Base-by-base conservation (phyloP, 345 rosid species). In the Euphorbia pulcherrima region DNA sequence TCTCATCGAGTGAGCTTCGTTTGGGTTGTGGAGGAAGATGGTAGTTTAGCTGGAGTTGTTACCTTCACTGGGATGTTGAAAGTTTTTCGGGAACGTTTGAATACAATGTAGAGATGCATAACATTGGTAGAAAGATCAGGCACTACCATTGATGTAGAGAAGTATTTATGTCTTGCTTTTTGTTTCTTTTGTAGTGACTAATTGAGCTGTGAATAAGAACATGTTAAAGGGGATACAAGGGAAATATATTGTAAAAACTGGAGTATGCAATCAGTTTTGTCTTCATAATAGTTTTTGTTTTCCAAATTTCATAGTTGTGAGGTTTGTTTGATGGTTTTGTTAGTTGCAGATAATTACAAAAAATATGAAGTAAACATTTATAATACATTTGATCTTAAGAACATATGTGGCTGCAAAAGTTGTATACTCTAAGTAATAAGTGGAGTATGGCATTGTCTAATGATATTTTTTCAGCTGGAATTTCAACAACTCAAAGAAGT, bases 21-120 rank as follows among this genome's bases (percentile, higher is more conserved):
- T 35, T 87, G 92, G 92, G 92, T 85, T 63, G 80, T 83, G 2
- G 83, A 85, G 53, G 83, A 75, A 21, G 85, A 85, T 21, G 73
- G 83, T 2, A 67, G 78, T 33, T 64, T 87, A 47, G 72, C 62
- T 0, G 92, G 92, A 12, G 71, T 83, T 23, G 88, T 85, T 59
- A 85, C 83, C 50, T 83, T 81, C 47, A 30, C 77, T 0, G 84
- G 85, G 65, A 79, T 87, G 77, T 18, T 85, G 62, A 68, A 79
- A 62, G 84, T 85, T 62, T 80, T 87, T 72, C 80, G 76, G 58
- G 83, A 82, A 47, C 82, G 74, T 46, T 48, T 81, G 78, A 69
- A 74, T 50, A 48, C 77, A 26, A 67, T 62, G 60, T 65, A 55
- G 41, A 56, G 28, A 5, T 66, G 18, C 0, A 24, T 48, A 51